A percentile compares a stretch with the other conserved stretches of the same genome.
phyloP scores from a whole-genome alignment of 768 basidiomycete genomes.

The Gloeophyllum trabeum region DNA sequence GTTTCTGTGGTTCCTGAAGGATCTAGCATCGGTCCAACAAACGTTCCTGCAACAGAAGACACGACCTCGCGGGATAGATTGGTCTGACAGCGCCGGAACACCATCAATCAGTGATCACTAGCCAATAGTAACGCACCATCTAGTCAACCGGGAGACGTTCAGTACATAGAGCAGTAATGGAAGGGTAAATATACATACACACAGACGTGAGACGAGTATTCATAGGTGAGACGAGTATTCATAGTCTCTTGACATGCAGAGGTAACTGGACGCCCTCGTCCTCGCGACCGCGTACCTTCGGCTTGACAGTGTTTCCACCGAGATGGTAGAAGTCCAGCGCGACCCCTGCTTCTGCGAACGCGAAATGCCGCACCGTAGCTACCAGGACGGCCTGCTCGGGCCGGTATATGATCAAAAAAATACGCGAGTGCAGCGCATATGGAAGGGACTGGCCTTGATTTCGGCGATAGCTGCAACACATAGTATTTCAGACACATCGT shows the following conservation, averaged over 20 bases:
- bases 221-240: not conserved
- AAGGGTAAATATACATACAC: no score
- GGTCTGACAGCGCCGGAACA: no score
- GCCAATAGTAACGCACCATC: no score
- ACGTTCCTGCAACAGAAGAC: no score
- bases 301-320: conserved; percentile 9
- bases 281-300: conserved; percentile 8
- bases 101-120: no score
- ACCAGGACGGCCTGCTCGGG: conserved; percentile 4
- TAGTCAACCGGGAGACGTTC: no score
- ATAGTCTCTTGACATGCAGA: not conserved
- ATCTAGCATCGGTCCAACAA: no score
- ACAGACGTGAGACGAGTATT: no score
- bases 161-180: no score
- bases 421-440: not conserved
- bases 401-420: not conserved
- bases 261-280: conserved; percentile 9
- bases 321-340: conserved; percentile 10
- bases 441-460: conserved; percentile 3
- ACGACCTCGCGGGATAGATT: no score
- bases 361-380: conserved; percentile 3
- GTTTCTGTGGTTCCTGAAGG: no score
- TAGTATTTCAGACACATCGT: no score
- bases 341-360: conserved; percentile 2
- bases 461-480: conserved; percentile 5